Base-by-base conservation (phyloP, 2,329 filamentous ascomycete species). In the Xylariales sp. region DNA sequence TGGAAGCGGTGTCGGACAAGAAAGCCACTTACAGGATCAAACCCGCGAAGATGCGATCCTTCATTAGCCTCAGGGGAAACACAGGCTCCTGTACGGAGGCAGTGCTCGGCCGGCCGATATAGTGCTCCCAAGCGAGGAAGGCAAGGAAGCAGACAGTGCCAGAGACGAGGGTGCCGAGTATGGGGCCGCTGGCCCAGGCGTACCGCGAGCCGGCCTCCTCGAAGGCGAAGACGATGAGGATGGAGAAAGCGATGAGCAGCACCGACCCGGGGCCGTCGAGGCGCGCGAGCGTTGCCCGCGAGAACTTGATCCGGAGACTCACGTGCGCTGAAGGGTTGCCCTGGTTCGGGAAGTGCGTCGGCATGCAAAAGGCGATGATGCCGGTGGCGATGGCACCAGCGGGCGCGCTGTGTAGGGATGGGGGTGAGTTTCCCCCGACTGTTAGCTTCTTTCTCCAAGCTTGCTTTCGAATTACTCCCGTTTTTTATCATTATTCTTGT, bases 221-320 rank as follows among this genome's bases (percentile, higher is more conserved):
- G 12, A 74, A 53, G 2, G 62, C 66, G 27, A 69, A 65, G 13
- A 71, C 61, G n/a, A 73, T 46, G 4, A 72, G 54, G 4, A 67
- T 59, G 0, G 67, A 67, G 4, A 60, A 59, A 1, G 57, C 59
- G 6, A 73, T 54, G 1, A 63, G 49, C 3, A 69, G 33, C 21
- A 59, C 40, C 3, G 49, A 50, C n/a, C 61, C 62, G 4, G 57
- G 5, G 23, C 54, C 40, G 34, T 65, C 62, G 14, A 65, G 43
- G 10, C 57, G 47, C 21, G 45, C 43, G 16, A 52, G 41, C 8
- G 54, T 50, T 12, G 42, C 37, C 17, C 42, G 44, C 7, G 50
- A 43, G 40, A 55, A 48, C 33, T 47, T 47, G 14, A 42, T 45
- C 11, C 43, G 46, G 41, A 12, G 66, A 44, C n/a, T 18, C 15